These are phyloP conservation scores for Tetraselmis striata DNA, from an alignment of 139 green algal genomes.

Conservation along the genomic window DNA sequence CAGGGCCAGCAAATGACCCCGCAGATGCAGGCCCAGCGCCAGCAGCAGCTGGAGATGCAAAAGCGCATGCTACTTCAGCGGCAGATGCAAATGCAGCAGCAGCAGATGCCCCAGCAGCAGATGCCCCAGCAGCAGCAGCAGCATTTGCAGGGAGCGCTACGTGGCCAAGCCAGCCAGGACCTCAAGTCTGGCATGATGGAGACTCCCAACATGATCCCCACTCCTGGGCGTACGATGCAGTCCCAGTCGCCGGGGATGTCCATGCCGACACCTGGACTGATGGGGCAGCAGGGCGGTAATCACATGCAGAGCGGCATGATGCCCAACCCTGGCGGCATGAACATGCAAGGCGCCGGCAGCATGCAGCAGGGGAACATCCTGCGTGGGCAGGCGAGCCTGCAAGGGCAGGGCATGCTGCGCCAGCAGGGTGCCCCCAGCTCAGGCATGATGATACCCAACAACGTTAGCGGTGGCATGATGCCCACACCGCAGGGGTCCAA, in stretches of 20 bases:
- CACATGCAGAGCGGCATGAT: background rate
- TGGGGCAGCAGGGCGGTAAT: background rate
- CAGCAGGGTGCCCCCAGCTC: background rate
- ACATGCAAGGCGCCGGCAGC: background rate
- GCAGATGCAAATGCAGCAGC: constrained; percentile 16
- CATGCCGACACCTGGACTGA: background rate
- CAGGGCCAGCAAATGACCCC: constrained; percentile 17
- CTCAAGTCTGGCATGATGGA: constrained; percentile 9
- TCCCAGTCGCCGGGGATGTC: background rate
- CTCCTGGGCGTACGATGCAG: background rate
- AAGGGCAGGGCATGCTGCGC: constrained; percentile 3
- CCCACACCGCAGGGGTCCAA: background rate
- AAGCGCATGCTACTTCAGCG: background rate
- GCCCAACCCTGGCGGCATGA: too few relatives aligned
- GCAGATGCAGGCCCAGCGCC: constrained; percentile 17
- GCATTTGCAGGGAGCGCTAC: background rate
- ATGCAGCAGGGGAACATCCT: background rate
- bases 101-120: background rate
- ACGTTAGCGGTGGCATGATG: constrained; percentile 6
- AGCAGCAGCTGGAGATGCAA: constrained; percentile 12
- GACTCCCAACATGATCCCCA: background rate
- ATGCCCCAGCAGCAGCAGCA: constrained; percentile 19
- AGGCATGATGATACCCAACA: constrained; percentile 6
- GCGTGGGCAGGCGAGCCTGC: background rate
- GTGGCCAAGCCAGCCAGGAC: background rate